Conservation (phyloP, 768 basidiomycete species). For the Boletus edulis region DNA sequence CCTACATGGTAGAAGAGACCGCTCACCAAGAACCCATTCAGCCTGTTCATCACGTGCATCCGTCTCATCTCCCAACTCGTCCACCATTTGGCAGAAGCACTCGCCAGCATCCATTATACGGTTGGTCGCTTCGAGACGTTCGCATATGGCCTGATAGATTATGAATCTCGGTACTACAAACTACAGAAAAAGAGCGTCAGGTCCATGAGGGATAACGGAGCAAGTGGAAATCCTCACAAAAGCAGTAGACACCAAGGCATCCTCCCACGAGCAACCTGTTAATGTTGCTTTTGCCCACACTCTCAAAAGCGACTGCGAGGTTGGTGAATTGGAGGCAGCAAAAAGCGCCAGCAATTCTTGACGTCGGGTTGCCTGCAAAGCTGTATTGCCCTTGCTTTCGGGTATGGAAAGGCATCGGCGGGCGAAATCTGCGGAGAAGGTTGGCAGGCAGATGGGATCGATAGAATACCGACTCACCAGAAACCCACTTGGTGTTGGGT, state of each 20-base stretch:
- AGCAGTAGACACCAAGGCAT: not conserved
- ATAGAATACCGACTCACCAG: not conserved
- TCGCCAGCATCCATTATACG: not conserved
- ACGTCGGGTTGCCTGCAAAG: not conserved
- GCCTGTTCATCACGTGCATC: not conserved
- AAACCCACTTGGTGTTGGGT: not conserved
- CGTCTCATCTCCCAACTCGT: not conserved
- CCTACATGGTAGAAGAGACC: not conserved
- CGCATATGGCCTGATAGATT: not conserved
- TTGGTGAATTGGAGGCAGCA: not conserved
- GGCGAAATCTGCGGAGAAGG: not conserved
- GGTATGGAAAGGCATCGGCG: not conserved
- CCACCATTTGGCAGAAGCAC: not conserved
- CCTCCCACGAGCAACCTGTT: not conserved
- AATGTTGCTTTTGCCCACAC: not conserved
- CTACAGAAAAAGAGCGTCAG: not conserved
- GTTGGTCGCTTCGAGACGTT: not conserved
- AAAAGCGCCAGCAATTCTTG: not conserved
- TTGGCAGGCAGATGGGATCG: not conserved
- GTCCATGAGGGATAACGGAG: too few species aligned
- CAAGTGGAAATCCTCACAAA: not conserved
- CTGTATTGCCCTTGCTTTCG: not conserved
- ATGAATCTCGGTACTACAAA: not conserved
- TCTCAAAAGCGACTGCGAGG: not conserved
- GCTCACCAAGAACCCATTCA: not conserved